phyloP scores from a whole-genome alignment of 345 rosid genomes.

The Raphanus raphanistrum region DNA sequence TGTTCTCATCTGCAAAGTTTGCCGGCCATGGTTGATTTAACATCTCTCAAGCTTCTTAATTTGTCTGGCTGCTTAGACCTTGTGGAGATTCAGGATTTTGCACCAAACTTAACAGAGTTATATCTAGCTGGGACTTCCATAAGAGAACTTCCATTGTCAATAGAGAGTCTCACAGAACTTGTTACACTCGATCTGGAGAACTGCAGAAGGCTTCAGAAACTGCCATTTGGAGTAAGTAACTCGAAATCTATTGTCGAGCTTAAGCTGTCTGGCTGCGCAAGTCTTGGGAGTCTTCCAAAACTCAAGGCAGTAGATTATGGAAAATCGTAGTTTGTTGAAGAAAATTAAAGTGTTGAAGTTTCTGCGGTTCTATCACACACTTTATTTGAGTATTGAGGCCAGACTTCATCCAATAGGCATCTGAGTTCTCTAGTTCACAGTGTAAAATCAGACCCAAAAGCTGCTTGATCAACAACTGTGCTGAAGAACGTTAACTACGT shows the following conservation, averaged over 20 bases:
- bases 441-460: background rate
- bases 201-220: conserved; percentile 8
- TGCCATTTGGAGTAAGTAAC: background rate
- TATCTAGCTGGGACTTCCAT: conserved; percentile 28
- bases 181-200: conserved; percentile 19
- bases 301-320: background rate
- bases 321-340: background rate
- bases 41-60: conserved; percentile 19
- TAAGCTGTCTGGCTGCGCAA: conserved; percentile 25
- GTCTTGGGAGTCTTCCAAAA: conserved; percentile 1
- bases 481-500: background rate
- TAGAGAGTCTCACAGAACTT: conserved; percentile 9
- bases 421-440: background rate
- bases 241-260: background rate
- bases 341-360: background rate
- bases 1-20: conserved; percentile 6
- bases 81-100: conserved; percentile 10
- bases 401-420: background rate
- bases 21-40: background rate
- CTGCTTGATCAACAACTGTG: background rate
- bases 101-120: conserved; percentile 22
- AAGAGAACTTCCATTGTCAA: conserved; percentile 11
- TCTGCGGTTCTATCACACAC: background rate
- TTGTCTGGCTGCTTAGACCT: conserved; percentile 27
- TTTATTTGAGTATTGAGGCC: background rate